These are phyloP conservation scores for Suillus variegatus DNA, from an alignment of 768 basidiomycete species.

Conservation along the genomic window DNA sequence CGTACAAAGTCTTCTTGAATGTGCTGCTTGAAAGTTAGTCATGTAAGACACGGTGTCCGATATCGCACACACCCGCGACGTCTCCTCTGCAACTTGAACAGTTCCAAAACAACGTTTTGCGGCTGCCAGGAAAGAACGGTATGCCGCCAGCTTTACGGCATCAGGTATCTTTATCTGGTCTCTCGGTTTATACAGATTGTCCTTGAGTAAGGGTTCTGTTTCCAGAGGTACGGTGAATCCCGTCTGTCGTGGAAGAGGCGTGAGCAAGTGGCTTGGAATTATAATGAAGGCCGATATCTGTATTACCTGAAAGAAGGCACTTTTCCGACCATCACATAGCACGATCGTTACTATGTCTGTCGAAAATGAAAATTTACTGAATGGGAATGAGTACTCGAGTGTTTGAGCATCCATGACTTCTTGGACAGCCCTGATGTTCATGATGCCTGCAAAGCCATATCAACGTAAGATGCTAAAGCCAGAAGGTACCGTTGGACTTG, in stretches of 20 bases:
- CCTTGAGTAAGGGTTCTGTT: conserved; percentile 24
- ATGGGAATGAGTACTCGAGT: conserved; percentile 76
- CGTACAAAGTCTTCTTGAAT: conserved; percentile 76
- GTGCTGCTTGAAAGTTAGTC: conserved; percentile 41
- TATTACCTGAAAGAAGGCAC: conserved; percentile 69
- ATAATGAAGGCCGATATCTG: not conserved
- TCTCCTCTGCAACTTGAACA: conserved; percentile 51
- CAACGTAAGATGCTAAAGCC: not conserved
- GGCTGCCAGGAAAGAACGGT: conserved; percentile 60
- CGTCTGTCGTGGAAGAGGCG: conserved; percentile 45
- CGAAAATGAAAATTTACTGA: conserved; percentile 67
- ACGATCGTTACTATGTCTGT: conserved; percentile 73
- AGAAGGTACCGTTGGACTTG: not conserved
- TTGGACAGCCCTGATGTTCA: conserved; percentile 65
- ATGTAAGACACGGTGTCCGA: conserved; percentile 1
- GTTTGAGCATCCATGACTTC: conserved; percentile 65
- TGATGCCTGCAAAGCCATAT: conserved; percentile 45
- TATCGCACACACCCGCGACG: conserved; percentile 53
- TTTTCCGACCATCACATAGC: conserved; percentile 63
- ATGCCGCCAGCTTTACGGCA: conserved; percentile 48
- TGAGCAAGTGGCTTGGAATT: not conserved
- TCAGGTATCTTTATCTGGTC: conserved; percentile 48
- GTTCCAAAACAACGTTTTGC: conserved; percentile 51
- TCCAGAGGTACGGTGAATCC: conserved; percentile 54
- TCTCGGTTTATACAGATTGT: conserved; percentile 49